Evolutionary conservation across 306 rosid species (phyloP), one percentile per base, ranked within the genome.

Genomic region (Vigna nakashimae): DNA sequence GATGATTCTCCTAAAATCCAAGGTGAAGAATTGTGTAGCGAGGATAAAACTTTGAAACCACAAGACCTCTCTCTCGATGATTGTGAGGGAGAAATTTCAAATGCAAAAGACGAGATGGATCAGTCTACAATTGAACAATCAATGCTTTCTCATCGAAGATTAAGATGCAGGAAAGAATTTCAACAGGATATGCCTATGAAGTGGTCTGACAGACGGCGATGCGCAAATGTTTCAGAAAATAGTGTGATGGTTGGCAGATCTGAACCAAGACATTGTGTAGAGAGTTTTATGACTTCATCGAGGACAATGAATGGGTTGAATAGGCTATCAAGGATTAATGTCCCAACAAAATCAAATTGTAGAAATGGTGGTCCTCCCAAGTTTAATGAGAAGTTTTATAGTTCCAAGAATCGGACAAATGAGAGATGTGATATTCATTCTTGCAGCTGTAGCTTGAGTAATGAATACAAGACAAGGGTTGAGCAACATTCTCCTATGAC

Each of bases 201-300:
- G 90, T 90, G 98, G 98, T 76, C 93, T 50, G 98, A 91, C 84
- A 83, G 92, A 75, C 85, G 87, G 76, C 86, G 69, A 32, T 81
- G 73, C 80, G 77, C 88, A 67, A 84, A 82, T 87, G 87, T 82
- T 84, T 83, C 92, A 56, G 97, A 95, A 69, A 80, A 71, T 86
- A 88, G 84, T 82, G 69, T 63, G 62, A 71, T 53, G 71, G 82
- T 66, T 58, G 79, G 87, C 60, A 90, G 85, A 84, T 82, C 87
- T 14, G 91, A 90, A 84, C 73, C 80, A 26, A 93, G 93, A 84
- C 88, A 86, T 69, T 67, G 57, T 83, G 91, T 88, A 55, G 98
- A 91, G 60, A 83, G 69, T 83, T 82, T 79, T 85, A 91, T 86
- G 81, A 77, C 80, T 75, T 83, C 92, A 79, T 82, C 89, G 34